phyloP scores from a whole-genome alignment of 1,139 yeast genomes.

The Lodderomyces theae region DNA sequence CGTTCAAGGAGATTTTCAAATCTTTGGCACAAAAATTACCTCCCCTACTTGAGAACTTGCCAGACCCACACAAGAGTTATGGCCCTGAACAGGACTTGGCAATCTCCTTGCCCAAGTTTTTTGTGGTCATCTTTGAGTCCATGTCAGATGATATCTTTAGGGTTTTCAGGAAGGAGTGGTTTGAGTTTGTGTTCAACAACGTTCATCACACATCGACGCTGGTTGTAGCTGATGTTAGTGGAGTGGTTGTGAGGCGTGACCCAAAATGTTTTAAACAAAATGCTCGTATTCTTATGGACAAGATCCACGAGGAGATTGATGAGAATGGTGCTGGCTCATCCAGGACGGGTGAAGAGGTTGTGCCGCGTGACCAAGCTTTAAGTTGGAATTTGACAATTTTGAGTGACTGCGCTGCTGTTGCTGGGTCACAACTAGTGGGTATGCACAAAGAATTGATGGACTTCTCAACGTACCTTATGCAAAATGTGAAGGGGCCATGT shows the following conservation, averaged over 20 bases:
- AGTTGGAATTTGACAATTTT: slow-evolving; percentile 72
- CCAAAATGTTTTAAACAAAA: slow-evolving; percentile 48
- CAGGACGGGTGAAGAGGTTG: slow-evolving; percentile 65
- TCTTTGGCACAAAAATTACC: slow-evolving; percentile 61
- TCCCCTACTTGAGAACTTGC: slow-evolving; percentile 70
- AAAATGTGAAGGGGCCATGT: slow-evolving; percentile 65
- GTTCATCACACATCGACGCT: slow-evolving; percentile 67
- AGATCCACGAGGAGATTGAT: slow-evolving; percentile 66
- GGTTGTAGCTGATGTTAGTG: slow-evolving; percentile 67
- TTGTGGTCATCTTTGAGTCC: slow-evolving; percentile 68
- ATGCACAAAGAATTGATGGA: slow-evolving; percentile 47
- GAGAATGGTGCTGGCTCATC: slow-evolving; percentile 83
- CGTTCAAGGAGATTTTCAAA: slow-evolving; percentile 61
- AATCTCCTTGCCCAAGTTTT: slow-evolving; percentile 58
- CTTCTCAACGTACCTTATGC: slow-evolving; percentile 52
- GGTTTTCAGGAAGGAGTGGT: slow-evolving; percentile 49
- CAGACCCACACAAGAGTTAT: slow-evolving; percentile 52
- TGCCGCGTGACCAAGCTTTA: slow-evolving; percentile 75
- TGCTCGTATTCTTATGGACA: slow-evolving; percentile 45
- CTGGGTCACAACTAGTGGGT: slow-evolving; percentile 50
- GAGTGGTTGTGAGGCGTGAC: slow-evolving; percentile 63
- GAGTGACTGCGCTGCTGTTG: slow-evolving; percentile 70
- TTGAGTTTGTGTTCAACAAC: slow-evolving; percentile 56
- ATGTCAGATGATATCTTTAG: slow-evolving; percentile 63
- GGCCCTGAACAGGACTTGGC: slow-evolving; percentile 55